phyloP scores from a whole-genome alignment of 1,139 yeast species.

The Suhomyces yuchorum region DNA sequence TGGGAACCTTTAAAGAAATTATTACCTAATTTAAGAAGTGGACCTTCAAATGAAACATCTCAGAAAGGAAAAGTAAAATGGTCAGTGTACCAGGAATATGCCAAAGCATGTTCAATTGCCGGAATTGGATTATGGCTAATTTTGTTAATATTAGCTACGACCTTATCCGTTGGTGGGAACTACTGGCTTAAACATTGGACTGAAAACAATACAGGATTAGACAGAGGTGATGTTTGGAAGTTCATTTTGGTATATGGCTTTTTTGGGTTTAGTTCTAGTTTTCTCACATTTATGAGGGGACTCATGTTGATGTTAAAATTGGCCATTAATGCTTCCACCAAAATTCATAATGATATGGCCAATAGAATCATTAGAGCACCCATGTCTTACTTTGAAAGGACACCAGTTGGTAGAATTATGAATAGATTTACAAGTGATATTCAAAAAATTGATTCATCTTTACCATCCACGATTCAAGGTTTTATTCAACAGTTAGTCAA shows the following conservation, averaged over 20 bases:
- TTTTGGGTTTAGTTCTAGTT: slow-evolving; percentile 25
- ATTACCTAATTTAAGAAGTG: slow-evolving; percentile 28
- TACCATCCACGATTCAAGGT: slow-evolving; percentile 49
- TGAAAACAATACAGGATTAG: slow-evolving; percentile 39
- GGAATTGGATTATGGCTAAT: slow-evolving; percentile 23
- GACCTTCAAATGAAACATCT: slow-evolving; percentile 27
- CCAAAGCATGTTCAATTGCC: slow-evolving; percentile 27
- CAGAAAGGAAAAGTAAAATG: slow-evolving; percentile 32
- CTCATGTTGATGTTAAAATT: slow-evolving; percentile 22
- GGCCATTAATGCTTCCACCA: slow-evolving; percentile 27
- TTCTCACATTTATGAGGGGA: slow-evolving; percentile 25
- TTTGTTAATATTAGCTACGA: slow-evolving; percentile 17
- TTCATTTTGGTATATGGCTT: slow-evolving; percentile 35
- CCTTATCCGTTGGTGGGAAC: slow-evolving; percentile 36
- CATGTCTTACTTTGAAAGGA: slow-evolving; percentile 34
- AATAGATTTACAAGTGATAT: slow-evolving; percentile 70
- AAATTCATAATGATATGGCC: slow-evolving; percentile 31
- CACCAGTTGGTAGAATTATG: slow-evolving; percentile 37
- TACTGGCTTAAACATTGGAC: slow-evolving; percentile 68
- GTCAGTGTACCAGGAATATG: slow-evolving; percentile 27
- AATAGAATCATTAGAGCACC: slow-evolving; percentile 28
- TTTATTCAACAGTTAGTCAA: slow-evolving; percentile 44
- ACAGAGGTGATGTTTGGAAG: slow-evolving; percentile 27
- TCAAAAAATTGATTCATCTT: slow-evolving; percentile 56
- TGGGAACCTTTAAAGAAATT: slow-evolving; percentile 34